Evolutionary conservation across 352 stramenopile genomes (phyloP), one percentile per base, ranked within the genome.

Genomic region (Globisporangium nodosum): DNA sequence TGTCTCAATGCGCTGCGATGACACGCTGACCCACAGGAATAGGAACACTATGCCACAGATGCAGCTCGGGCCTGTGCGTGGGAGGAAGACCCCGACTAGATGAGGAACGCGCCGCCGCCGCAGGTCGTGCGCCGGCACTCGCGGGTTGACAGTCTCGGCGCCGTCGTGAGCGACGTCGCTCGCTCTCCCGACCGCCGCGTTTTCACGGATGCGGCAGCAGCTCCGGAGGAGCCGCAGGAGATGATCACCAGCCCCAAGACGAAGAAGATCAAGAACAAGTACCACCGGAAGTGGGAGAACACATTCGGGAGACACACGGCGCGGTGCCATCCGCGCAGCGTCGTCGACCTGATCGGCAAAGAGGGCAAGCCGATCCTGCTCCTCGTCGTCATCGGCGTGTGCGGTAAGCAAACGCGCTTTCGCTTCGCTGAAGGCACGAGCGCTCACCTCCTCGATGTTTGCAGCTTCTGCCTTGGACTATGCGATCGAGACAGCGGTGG

Each of bases 401-500:
- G 64, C 8, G 76, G 76, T 87, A 71, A 27, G 12, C 16, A 27
- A 35, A 27, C 27, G 9, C 45, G 3, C 42, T 24, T 16, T 30
- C 16, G 27, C 15, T 42, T 46, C 24, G 24, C 24, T 27, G 24
- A 27, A 0, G 24, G 24, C 24, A 27, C 24, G 24, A 27, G 24
- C 24, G 24, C 24, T 27, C 24, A 27, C 1, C 24, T 27, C 24
- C 24, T 27, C 24, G 16, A n/a, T 24, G 16, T 30, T 27, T 8
- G 21, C 57, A 89, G 76, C 78, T 11, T 87, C 76, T 0, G 8
- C 85, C 7, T 52, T 87, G 3, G 74, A 89, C 50, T 83, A 74
- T 50, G 61, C 60, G 37, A 65, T 88, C 27, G 77, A 84, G 59
- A 45, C 62, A 3, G 57, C 62, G 0, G 73, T 66, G 15, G 42